These are phyloP conservation scores for Zymoseptoria passerinii DNA, from an alignment of 2,329 filamentous ascomycete genomes.

Conservation along the genomic window DNA sequence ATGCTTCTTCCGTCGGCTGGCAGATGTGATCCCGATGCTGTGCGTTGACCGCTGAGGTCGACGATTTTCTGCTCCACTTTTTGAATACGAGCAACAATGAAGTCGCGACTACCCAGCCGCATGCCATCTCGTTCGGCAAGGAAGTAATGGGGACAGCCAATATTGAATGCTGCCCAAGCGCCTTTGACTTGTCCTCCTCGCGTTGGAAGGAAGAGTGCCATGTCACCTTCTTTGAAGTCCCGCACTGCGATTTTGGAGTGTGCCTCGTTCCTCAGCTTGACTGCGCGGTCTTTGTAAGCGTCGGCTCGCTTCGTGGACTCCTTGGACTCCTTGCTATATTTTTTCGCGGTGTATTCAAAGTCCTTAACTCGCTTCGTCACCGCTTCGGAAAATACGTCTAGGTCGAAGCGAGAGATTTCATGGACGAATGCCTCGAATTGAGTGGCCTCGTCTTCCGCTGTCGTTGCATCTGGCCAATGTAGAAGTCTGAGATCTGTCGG, in stretches of 20 bases:
- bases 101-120: constrained; percentile 75
- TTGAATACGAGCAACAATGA: constrained; percentile 90
- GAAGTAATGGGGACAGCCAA: constrained; percentile 95
- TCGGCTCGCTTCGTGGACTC: constrained; percentile 34
- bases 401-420: constrained; percentile 67
- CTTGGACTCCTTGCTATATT: constrained; percentile 83
- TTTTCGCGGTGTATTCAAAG: constrained; percentile 84
- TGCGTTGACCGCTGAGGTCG: constrained; percentile 55
- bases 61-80: constrained; percentile 90
- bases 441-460: constrained; percentile 57
- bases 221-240: constrained; percentile 91
- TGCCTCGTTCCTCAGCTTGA: constrained; percentile 70
- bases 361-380: constrained; percentile 87
- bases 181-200: constrained; percentile 79
- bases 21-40: constrained; percentile 39
- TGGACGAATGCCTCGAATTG: constrained; percentile 69
- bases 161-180: constrained; percentile 97
- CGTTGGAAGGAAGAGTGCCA: constrained; percentile 89
- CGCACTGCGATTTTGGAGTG: constrained; percentile 95
- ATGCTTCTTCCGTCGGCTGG: constrained; percentile 36
- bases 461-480: constrained; percentile 70
- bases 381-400: constrained; percentile 75
- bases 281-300: constrained; percentile 74
- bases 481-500: constrained; percentile 59
- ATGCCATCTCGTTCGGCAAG: constrained; percentile 86